Evolutionary conservation across 129 eudicot genomes (phyloP).

Genomic region (Artemisia argyi): DNA sequence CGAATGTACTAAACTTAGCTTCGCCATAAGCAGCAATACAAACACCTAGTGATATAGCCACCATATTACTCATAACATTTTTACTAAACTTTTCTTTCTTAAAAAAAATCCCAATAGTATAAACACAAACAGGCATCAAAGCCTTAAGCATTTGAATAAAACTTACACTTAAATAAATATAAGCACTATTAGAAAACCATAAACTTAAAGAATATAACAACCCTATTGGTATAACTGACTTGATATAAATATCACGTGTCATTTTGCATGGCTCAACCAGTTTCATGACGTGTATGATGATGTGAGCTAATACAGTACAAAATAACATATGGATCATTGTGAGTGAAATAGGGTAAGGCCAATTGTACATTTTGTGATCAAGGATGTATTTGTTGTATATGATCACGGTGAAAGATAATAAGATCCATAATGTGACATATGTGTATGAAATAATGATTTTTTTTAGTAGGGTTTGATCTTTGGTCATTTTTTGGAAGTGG

Average conservation of each 20-base stretch:
- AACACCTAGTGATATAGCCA: conserved; percentile 45
- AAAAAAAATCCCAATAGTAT: conserved; percentile 36
- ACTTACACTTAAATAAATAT: conserved; percentile 45
- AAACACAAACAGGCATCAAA: conserved; percentile 53
- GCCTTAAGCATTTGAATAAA: conserved; percentile 60
- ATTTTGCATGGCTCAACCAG: conserved; percentile 43
- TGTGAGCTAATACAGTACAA: conserved; percentile 42
- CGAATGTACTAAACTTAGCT: conserved; percentile 40
- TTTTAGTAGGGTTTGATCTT: conserved; percentile 35
- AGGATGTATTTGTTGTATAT: conserved; percentile 49
- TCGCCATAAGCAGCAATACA: conserved; percentile 57
- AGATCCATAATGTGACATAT: conserved; percentile 47
- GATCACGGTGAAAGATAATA: conserved; percentile 41
- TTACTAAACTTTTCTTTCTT: conserved; percentile 40
- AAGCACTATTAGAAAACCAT: conserved; percentile 52
- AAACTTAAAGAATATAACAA: conserved; percentile 41
- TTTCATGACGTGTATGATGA: conserved; percentile 28
- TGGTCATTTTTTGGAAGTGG: conserved; percentile 28
- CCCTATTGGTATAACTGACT: conserved; percentile 48
- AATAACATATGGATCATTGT: conserved; percentile 51
- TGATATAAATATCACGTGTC: conserved; percentile 34
- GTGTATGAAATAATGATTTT: conserved; percentile 45
- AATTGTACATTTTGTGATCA: conserved; percentile 47
- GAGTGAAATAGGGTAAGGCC: conserved; percentile 51
- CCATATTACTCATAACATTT: conserved; percentile 38